These are phyloP conservation scores for Meyerozyma carpophila DNA, from an alignment of 1,139 yeast genomes.

Conservation along the genomic window DNA sequence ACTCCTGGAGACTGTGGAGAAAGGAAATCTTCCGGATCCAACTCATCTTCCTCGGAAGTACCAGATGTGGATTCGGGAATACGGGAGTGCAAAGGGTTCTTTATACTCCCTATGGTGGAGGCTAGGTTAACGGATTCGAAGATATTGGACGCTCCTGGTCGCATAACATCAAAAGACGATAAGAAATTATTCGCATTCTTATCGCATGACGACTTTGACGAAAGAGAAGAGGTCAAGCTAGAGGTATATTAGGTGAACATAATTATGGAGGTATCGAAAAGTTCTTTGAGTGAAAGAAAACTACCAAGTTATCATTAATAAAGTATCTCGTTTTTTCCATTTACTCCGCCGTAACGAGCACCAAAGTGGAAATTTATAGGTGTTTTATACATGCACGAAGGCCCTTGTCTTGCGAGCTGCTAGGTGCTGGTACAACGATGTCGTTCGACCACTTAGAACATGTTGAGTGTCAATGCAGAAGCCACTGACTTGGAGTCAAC, in stretches of 20 bases:
- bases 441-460: constrained; percentile 18
- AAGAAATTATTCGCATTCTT: neutral
- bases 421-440: neutral
- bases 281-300: too few relatives aligned
- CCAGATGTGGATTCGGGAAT: constrained; percentile 13
- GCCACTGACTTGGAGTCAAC: constrained; percentile 66
- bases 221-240: neutral
- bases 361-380: too few relatives aligned
- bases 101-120: constrained; percentile 8
- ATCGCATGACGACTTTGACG: neutral
- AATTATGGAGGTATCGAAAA: too few relatives aligned
- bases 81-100: neutral
- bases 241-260: too few relatives aligned
- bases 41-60: constrained; percentile 22
- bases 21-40: constrained; percentile 26
- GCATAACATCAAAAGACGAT: constrained; percentile 3
- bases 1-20: constrained; percentile 15
- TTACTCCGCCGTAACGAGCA: too few relatives aligned
- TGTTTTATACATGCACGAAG: too few relatives aligned
- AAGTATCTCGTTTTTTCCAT: too few relatives aligned
- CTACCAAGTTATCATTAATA: too few relatives aligned
- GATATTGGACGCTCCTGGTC: constrained; percentile 6
- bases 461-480: constrained; percentile 48
- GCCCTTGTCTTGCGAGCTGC: neutral
- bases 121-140: constrained; percentile 22